These are phyloP conservation scores for Scorias spongiosa DNA, from an alignment of 2,329 filamentous ascomycete species.

Conservation along the genomic window DNA sequence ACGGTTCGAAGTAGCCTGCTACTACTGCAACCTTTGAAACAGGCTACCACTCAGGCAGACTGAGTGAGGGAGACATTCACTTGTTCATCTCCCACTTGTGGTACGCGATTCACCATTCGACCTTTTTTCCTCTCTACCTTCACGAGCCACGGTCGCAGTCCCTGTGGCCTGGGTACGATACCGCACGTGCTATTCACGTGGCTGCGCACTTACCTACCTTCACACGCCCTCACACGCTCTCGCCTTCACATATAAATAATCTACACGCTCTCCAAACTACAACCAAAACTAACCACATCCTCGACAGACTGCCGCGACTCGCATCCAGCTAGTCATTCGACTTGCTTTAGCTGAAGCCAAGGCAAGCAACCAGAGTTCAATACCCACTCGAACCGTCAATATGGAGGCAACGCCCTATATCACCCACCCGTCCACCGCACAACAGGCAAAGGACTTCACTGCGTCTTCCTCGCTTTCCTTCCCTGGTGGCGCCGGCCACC, in stretches of 20 bases:
- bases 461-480: constrained; percentile 85
- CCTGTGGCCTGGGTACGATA: too few species aligned
- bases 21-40: too few species aligned
- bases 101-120: constrained; percentile 1
- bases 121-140: not conserved
- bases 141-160: not conserved
- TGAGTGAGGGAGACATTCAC: constrained; percentile 11
- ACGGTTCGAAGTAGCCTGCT: too few species aligned
- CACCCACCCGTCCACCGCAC: constrained; percentile 79
- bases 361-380: not conserved
- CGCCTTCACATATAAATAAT: not conserved
- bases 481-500: constrained; percentile 63
- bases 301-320: not conserved
- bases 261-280: not conserved
- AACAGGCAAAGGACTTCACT: constrained; percentile 91
- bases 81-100: constrained; percentile 12
- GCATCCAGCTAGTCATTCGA: not conserved
- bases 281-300: not conserved
- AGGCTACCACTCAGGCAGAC: constrained; percentile 4
- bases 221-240: not conserved
- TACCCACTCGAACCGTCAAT: constrained; percentile 22
- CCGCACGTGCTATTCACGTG: not conserved
- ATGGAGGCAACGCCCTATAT: constrained; percentile 69
- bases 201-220: not conserved
- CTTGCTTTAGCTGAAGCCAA: not conserved